phyloP scores from a whole-genome alignment of 768 basidiomycete species.

The Trametes gibbosa region DNA sequence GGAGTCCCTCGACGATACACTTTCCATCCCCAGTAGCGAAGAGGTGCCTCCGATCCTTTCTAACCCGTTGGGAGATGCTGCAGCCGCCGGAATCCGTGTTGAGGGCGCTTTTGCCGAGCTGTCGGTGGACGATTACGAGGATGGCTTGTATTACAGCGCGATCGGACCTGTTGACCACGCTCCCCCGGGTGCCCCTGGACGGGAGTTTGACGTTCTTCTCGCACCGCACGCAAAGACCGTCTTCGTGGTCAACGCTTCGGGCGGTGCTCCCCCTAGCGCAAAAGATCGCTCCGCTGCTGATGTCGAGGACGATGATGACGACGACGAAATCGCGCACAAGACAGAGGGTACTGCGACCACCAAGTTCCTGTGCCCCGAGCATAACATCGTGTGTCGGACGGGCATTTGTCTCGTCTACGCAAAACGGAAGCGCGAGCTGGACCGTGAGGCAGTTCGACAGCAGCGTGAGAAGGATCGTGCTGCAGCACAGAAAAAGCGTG shows the following conservation, averaged over 20 bases:
- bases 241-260: neutral
- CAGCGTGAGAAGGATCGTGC: slow-evolving; percentile 19
- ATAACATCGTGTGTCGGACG: slow-evolving; percentile 35
- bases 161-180: neutral
- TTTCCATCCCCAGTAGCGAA: neutral
- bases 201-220: neutral
- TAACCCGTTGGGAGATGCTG: too few relatives aligned
- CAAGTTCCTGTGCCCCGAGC: slow-evolving; percentile 27
- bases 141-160: neutral
- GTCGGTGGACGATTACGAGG: slow-evolving; percentile 2
- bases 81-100: neutral
- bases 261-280: neutral
- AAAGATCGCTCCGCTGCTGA: neutral
- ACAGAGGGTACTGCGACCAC: neutral
- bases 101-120: neutral
- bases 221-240: neutral
- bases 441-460: slow-evolving; percentile 20
- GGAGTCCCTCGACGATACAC: neutral
- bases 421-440: slow-evolving; percentile 22
- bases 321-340: neutral
- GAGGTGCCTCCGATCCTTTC: neutral
- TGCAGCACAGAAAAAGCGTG: neutral
- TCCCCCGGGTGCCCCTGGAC: neutral
- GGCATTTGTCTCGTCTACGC: slow-evolving; percentile 37
- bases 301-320: neutral